Evolutionary conservation across 179 eudicot genomes (phyloP).

Genomic region (Spinacia oleracea): DNA sequence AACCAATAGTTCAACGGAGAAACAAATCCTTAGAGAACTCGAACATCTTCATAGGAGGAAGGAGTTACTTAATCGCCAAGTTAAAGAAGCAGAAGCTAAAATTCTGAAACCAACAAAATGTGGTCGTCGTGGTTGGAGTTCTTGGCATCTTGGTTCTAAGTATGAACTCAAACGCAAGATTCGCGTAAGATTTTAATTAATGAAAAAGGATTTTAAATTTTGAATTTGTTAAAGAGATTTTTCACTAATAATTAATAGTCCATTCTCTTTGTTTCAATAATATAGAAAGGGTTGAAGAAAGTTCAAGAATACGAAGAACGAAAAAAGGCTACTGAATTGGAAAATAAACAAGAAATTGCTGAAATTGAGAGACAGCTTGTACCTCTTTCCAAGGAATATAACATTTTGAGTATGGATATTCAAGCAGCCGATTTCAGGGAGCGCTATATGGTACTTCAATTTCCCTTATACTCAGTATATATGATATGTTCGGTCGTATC

Average conservation of each 20-base stretch:
- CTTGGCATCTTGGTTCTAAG: background rate
- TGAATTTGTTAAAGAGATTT: too few relatives aligned
- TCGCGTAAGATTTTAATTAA: constrained; percentile 5
- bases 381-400: too few relatives aligned
- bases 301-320: background rate
- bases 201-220: too few relatives aligned
- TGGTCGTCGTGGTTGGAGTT: background rate
- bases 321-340: background rate
- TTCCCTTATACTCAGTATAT: too few relatives aligned
- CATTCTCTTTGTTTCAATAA: background rate
- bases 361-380: too few relatives aligned
- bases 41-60: background rate
- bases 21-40: background rate
- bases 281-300: background rate
- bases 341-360: background rate
- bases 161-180: constrained; percentile 3
- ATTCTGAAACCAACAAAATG: too few relatives aligned
- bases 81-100: constrained; percentile 14
- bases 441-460: too few relatives aligned
- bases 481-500: too few relatives aligned
- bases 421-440: too few relatives aligned
- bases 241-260: too few relatives aligned
- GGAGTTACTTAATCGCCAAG: background rate
- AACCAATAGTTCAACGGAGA: constrained; percentile 1
- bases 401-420: too few relatives aligned